Base-by-base conservation (phyloP, 2,329 filamentous ascomycete genomes). In the Venturia pyrina region DNA sequence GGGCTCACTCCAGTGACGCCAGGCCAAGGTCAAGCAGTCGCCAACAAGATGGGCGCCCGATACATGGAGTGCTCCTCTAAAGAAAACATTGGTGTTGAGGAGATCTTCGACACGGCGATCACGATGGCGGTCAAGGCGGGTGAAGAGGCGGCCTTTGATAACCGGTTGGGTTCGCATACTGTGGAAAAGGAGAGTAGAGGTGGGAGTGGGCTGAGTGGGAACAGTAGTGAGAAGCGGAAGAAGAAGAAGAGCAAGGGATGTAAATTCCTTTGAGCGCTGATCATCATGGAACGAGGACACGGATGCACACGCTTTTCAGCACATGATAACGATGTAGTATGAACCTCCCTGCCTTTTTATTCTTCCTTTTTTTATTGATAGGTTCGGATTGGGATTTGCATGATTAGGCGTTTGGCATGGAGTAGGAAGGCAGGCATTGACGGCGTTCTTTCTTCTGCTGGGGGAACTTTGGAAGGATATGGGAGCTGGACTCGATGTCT, bases 51-150 rank as follows among this genome's bases (percentile, higher is more conserved):
- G 95, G 87, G 88, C 69, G 95, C 95, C 15, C 84, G 88, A 73
- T 99, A 99, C 80, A 93, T 96, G 85, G 95, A 99, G 80, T 99
- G 95, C 83, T 96, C 92, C 75, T 96, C 91, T 78, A 98, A 98
- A 79, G 95, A 97, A 79, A 95, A 96, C 89, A 87, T 84, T 65
- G 95, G 95, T 66, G 93, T 99, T 59, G 91, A 98, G 76, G 93
- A 98, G 73, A 95, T 98, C 74, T 99, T 99, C 78, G 89, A 96
- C 76, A 83, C 87, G 68, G 95, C 95, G 66, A 93, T 99, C 74
- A 86, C 93, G 73, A 93, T 90, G 63, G 92, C 95, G 41, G 91
- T 99, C 37, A 87, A 89, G 70, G 91, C 77, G 69, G 60, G 53
- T 11, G 46, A 65, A 46, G 40, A 61, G 37, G 28, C 34, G 5